Percentiles rank a stretch among this genome's conserved stretches.
phyloP scores from a whole-genome alignment of 202 grass and related monocot genomes.

The Dendrocalamus latiflorus region DNA sequence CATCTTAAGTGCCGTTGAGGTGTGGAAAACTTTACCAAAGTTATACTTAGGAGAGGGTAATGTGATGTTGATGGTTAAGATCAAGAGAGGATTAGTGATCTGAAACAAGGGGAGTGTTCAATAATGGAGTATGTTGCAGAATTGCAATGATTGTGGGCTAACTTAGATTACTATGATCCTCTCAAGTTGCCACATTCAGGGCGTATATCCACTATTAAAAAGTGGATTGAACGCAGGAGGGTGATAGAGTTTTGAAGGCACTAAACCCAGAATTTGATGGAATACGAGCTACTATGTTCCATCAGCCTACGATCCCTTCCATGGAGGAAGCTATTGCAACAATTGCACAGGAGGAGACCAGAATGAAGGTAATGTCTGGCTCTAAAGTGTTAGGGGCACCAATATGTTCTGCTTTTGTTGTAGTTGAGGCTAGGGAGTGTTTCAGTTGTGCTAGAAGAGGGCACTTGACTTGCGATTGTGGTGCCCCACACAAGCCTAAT shows the following conservation, averaged over 20 bases:
- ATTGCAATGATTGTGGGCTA: too few relatives aligned
- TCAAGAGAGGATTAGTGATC: background rate
- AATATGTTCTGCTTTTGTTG: background rate
- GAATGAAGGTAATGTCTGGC: background rate
- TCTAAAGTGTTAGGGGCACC: background rate
- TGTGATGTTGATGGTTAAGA: background rate
- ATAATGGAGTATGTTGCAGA: background rate
- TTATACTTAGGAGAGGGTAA: background rate
- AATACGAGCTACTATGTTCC: background rate
- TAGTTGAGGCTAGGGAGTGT: background rate
- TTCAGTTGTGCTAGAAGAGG: background rate
- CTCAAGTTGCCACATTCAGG: too few relatives aligned
- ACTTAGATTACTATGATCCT: too few relatives aligned
- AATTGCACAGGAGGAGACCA: background rate
- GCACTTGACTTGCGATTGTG: background rate
- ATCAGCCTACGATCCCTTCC: background rate
- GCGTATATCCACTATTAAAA: too few relatives aligned
- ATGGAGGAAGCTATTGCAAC: background rate
- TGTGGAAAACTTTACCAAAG: background rate
- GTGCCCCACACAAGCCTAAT: background rate
- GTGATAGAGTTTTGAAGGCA: background rate
- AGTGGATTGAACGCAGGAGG: too few relatives aligned
- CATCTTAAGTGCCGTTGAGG: background rate
- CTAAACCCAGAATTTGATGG: background rate
- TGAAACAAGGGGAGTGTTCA: background rate